Conservation (phyloP, 2,329 filamentous ascomycete genomes). For the Arthroderma sp. region DNA sequence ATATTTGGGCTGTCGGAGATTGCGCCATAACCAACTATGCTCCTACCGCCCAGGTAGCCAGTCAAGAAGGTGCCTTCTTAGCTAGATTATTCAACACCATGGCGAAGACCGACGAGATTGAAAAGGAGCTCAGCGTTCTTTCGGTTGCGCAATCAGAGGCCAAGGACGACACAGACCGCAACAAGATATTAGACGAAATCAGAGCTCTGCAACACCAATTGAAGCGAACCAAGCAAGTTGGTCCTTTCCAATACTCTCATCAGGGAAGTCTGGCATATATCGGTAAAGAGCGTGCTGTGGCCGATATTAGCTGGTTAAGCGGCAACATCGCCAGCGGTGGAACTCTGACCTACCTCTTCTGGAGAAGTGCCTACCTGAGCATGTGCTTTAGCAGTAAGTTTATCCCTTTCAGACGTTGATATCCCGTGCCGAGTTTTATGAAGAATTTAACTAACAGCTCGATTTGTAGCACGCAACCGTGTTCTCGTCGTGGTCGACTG, state of each 20-base stretch:
- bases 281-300: conserved; percentile 93
- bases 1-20: conserved; percentile 96
- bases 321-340: conserved; percentile 92
- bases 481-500: conserved; percentile 88
- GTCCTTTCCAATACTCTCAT: conserved; percentile 97
- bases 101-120: conserved; percentile 81
- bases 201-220: conserved; percentile 77
- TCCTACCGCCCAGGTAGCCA: conserved; percentile 90
- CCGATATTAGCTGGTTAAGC: conserved; percentile 93
- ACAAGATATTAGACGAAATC: conserved; percentile 59
- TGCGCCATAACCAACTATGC: conserved; percentile 96
- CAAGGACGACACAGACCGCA: conserved; percentile 47
- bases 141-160: conserved; percentile 55
- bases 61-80: conserved; percentile 90
- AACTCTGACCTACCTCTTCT: conserved; percentile 93
- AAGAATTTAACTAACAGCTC: background rate
- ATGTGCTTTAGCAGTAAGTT: conserved; percentile 99
- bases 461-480: conserved; percentile 68
- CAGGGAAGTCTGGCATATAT: conserved; percentile 96
- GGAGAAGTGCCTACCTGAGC: conserved; percentile 93
- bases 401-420: background rate
- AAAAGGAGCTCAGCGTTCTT: conserved; percentile 60
- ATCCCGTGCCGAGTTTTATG: background rate
- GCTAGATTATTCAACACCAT: conserved; percentile 97
- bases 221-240: conserved; percentile 81